Percentiles rank a stretch among this genome's conserved stretches.
phyloP scores from a whole-genome alignment of 2,329 filamentous ascomycete genomes.

The Aspergillus brunneoviolaceus region DNA sequence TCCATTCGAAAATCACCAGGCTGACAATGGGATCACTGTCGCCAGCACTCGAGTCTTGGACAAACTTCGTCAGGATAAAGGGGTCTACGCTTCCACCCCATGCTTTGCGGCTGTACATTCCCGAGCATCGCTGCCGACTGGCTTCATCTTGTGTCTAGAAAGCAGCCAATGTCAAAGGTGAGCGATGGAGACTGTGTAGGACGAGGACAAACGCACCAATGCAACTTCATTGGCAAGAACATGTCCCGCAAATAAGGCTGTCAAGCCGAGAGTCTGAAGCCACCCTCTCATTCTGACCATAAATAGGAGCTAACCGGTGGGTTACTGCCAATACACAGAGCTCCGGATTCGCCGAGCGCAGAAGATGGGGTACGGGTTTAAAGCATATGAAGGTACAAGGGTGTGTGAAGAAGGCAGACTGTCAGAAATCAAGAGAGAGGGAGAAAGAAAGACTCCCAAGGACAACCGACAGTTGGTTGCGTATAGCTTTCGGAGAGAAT shows the following conservation, averaged over 20 bases:
- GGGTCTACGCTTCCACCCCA: slow-evolving; percentile 89
- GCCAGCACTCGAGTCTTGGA: slow-evolving; percentile 58
- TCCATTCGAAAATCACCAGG: slow-evolving; percentile 92
- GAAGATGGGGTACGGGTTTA: slow-evolving; percentile 12
- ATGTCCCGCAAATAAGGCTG: slow-evolving; percentile 38
- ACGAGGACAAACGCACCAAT: slow-evolving; percentile 36
- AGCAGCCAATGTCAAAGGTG: slow-evolving; percentile 5
- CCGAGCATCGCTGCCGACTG: slow-evolving; percentile 79
- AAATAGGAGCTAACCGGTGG: slow-evolving; percentile 23
- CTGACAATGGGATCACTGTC: slow-evolving; percentile 74
- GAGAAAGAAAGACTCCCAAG: not conserved
- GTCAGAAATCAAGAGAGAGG: not conserved
- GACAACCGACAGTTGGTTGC: slow-evolving; percentile 1
- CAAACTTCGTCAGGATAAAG: slow-evolving; percentile 82
- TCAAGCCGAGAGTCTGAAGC: slow-evolving; percentile 37
- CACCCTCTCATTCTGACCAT: slow-evolving; percentile 41
- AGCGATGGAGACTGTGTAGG: not conserved
- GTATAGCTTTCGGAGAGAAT: not conserved
- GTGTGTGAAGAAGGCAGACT: not conserved
- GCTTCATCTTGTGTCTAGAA: slow-evolving; percentile 70
- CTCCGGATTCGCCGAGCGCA: slow-evolving; percentile 23
- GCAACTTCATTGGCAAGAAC: slow-evolving; percentile 48
- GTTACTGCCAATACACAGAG: slow-evolving; percentile 12
- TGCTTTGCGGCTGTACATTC: slow-evolving; percentile 88
- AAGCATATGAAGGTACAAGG: slow-evolving; percentile 21